Base-by-base conservation (phyloP, 306 rosid genomes). In the Acacia confusa region DNA sequence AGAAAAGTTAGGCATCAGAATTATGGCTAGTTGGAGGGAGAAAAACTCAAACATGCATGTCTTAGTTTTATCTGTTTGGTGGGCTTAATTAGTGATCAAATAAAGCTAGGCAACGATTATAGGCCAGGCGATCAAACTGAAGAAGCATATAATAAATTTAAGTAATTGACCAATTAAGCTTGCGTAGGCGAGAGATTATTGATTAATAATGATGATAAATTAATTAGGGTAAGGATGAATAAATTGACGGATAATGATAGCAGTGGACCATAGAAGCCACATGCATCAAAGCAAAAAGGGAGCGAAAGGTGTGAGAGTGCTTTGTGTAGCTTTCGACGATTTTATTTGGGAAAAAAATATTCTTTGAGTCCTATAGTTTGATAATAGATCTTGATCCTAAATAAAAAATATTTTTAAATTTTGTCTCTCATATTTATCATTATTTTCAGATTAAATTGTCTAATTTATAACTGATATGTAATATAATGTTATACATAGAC, bases 181-280 rank as follows among this genome's bases (percentile, higher is more conserved):
- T 13, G 13, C 40, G 13, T 32, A 65, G 43, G 15, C 8, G 22
- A 32, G 70, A 65, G 24, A 30, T 65, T 17, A 50, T 50, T 63
- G 13, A 13, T 53, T 63, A 61, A 4, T 13, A 1, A 63, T 63
- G 69, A 63, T 63, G 16, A 28, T 2, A 63, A 63, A 27, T 27
- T 61, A 61, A 61, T 25, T 61, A 0, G 19, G 17, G 68, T 27
- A 61, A 27, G 20, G 38, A 27, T 27, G 3, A 27, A 27, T 61
- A 79, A n/a, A 57, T 57, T 57, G 64, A 44, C 1, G 44, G 55
- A 65, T 74, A 79, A 79, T 82, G 28, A 82, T 79, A 25, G 58
- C 14, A 58, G 85, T 80, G 89, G 89, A 78, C 87, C 87, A n/a
- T n/a, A 78, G 83, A 44, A 24, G 68, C 81, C 89, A 86, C 87